Evolutionary conservation across 108 stramenopile genomes (phyloP).

Genomic region (Stephanodiscus minutulus): DNA sequence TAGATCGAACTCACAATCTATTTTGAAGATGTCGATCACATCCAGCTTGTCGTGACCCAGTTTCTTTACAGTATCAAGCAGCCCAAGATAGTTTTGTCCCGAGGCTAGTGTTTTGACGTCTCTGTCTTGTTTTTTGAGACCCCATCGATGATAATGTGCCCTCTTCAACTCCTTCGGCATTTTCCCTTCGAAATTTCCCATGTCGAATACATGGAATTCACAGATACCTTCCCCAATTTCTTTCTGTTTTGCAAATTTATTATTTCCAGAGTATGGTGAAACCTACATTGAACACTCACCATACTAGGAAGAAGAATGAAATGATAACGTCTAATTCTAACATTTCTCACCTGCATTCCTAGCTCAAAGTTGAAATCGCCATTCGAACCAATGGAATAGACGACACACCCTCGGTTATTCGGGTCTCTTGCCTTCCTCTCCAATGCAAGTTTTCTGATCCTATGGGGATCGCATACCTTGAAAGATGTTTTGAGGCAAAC

Average conservation of each 20-base stretch:
- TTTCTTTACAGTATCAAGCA: constrained; percentile 43
- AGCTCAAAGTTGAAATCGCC: too few species aligned
- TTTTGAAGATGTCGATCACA: constrained; percentile 52
- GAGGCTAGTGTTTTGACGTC: too few species aligned
- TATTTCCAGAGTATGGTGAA: too few species aligned
- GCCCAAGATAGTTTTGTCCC: constrained; percentile 16
- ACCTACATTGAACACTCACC: too few species aligned
- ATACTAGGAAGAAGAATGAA: too few species aligned
- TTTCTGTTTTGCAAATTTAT: constrained; percentile 50
- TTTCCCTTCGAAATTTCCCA: constrained; percentile 34
- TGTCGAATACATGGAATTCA: constrained; percentile 71
- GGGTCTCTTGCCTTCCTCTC: constrained; percentile 3
- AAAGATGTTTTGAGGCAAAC: neutral
- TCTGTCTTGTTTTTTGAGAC: constrained; percentile 39
- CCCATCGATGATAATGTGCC: constrained; percentile 61
- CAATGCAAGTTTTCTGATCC: constrained; percentile 21
- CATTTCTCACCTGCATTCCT: too few species aligned
- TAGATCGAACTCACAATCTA: neutral
- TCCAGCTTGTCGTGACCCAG: constrained; percentile 57
- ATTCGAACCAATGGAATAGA: too few species aligned
- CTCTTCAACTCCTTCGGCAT: constrained; percentile 38
- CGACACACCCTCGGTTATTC: constrained; percentile 26
- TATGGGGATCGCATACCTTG: constrained; percentile 56
- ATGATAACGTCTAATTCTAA: too few species aligned
- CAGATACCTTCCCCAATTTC: constrained; percentile 44